Evolutionary conservation across 345 rosid species (phyloP).

Genomic region (Limnanthes douglasii): DNA sequence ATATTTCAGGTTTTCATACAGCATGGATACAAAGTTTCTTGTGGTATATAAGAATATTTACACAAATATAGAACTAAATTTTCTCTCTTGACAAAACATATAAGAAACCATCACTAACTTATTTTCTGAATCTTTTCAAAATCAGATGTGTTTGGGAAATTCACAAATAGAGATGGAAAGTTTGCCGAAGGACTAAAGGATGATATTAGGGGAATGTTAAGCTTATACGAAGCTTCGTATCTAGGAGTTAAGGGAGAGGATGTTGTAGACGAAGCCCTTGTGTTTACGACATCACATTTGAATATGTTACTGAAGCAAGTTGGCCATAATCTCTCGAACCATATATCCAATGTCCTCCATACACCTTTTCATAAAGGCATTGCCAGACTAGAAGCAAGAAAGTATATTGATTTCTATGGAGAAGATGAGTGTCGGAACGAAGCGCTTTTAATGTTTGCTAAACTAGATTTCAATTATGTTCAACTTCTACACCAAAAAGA

Average conservation of each 20-base stretch:
- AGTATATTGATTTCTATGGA: constrained; percentile 18
- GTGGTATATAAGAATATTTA: constrained; percentile 7
- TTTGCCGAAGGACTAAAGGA: no score
- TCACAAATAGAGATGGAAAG: no score
- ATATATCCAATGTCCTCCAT: constrained; percentile 19
- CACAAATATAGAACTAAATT: not conserved
- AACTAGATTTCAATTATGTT: constrained; percentile 17
- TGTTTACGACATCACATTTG: no score
- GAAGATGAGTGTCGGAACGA: constrained; percentile 7
- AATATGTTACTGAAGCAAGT: no score
- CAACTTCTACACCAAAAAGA: constrained; percentile 22
- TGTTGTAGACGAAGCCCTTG: constrained; percentile 1
- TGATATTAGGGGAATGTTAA: constrained; percentile 9
- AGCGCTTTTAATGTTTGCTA: constrained; percentile 16
- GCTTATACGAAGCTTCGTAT: constrained; percentile 22
- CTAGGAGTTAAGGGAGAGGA: constrained; percentile 1
- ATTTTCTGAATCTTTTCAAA: no score
- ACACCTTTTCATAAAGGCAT: constrained; percentile 22
- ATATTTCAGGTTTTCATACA: constrained; percentile 18
- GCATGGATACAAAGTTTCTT: constrained; percentile 10
- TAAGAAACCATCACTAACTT: no score
- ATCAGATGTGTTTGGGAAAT: no score
- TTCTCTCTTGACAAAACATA: not conserved
- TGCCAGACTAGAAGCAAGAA: constrained; percentile 18
- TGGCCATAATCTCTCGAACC: constrained; percentile 2